Evolutionary conservation across 495 filamentous ascomycete genomes (phyloP).

Genomic region (Aspergillus ellipticus): DNA sequence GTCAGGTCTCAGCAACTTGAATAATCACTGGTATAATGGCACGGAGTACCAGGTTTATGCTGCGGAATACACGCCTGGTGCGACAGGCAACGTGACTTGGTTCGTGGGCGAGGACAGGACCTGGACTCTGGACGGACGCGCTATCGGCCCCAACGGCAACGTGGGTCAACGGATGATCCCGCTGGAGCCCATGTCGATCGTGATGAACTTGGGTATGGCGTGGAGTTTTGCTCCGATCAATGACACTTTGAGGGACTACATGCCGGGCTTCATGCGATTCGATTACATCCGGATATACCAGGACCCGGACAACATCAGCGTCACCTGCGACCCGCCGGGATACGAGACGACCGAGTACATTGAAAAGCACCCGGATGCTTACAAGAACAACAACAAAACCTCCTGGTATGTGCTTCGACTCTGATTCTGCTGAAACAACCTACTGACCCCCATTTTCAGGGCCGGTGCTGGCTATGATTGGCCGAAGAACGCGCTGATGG

Average conservation of each 20-base stretch:
- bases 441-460: slow-evolving; percentile 26
- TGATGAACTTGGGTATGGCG: slow-evolving; percentile 74
- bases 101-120: slow-evolving; percentile 62
- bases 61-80: slow-evolving; percentile 69
- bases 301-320: slow-evolving; percentile 50
- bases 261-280: slow-evolving; percentile 68
- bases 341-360: slow-evolving; percentile 74
- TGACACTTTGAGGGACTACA: slow-evolving; percentile 46
- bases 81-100: slow-evolving; percentile 60
- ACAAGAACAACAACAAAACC: slow-evolving; percentile 64
- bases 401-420: slow-evolving; percentile 29
- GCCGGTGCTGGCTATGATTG: slow-evolving; percentile 39
- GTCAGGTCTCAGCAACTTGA: slow-evolving; percentile 67
- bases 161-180: slow-evolving; percentile 67
- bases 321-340: slow-evolving; percentile 70
- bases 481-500: slow-evolving; percentile 48
- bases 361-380: slow-evolving; percentile 55
- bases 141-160: slow-evolving; percentile 70
- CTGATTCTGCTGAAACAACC: background rate
- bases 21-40: slow-evolving; percentile 75
- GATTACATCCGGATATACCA: slow-evolving; percentile 79
- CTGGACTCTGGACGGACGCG: slow-evolving; percentile 62
- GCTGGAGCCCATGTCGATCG: slow-evolving; percentile 63
- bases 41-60: slow-evolving; percentile 67
- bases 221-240: slow-evolving; percentile 63